These are phyloP conservation scores for Nannizzia gypsea DNA, from an alignment of 2,329 filamentous ascomycete species.

Conservation along the genomic window DNA sequence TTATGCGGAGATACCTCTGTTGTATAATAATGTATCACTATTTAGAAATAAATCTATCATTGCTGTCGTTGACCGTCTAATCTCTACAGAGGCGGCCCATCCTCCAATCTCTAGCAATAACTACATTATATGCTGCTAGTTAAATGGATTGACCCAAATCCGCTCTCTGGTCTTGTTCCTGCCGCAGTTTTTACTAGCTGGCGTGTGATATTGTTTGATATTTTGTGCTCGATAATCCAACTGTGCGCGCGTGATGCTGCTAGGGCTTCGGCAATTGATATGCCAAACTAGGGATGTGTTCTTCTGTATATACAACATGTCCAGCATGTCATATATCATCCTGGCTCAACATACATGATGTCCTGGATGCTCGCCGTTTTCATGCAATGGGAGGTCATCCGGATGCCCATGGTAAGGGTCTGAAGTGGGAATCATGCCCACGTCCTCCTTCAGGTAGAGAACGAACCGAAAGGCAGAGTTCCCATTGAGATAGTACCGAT, in stretches of 20 bases:
- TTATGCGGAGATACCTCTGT: background rate
- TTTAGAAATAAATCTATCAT: background rate
- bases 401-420: constrained; percentile 19
- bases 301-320: background rate
- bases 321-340: background rate
- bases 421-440: constrained; percentile 32
- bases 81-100: no score
- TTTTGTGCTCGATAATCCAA: background rate
- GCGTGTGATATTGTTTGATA: no score
- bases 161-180: no score
- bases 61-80: background rate
- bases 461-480: constrained; percentile 88
- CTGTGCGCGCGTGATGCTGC: background rate
- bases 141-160: no score
- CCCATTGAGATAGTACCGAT: constrained; percentile 92
- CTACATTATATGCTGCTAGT: no score
- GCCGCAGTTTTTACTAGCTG: no score
- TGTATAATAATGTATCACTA: constrained; percentile 3
- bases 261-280: background rate
- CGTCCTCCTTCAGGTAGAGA: constrained; percentile 58
- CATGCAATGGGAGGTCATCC: constrained; percentile 11
- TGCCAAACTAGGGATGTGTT: background rate
- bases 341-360: constrained; percentile 5
- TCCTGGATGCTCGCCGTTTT: constrained; percentile 13
- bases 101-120: no score